Conservation (phyloP, 257 asterid species). For the Nicotiana knightiana region DNA sequence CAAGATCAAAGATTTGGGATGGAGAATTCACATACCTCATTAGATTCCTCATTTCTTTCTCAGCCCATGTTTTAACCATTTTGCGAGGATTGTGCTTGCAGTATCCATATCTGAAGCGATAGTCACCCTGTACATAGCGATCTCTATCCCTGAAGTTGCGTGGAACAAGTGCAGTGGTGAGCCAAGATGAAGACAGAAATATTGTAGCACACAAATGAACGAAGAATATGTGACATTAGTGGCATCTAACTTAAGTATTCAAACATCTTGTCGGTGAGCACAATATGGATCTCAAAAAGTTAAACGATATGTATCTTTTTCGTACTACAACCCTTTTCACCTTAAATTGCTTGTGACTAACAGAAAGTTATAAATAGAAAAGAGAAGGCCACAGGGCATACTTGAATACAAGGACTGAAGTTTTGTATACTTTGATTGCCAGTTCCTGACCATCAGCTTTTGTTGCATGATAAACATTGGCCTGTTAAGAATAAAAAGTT, state of each 20-base stretch:
- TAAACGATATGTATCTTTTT: background rate
- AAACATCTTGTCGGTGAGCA: background rate
- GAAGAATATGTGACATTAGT: background rate
- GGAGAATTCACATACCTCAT: constrained; percentile 49
- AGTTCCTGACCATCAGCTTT: constrained; percentile 78
- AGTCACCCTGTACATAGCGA: constrained; percentile 96
- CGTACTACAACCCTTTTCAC: background rate
- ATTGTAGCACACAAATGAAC: background rate
- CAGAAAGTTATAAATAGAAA: constrained; percentile 7
- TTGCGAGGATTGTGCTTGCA: constrained; percentile 96
- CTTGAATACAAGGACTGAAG: constrained; percentile 93
- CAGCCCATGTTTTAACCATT: constrained; percentile 99
- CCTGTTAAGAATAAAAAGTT: constrained; percentile 35
- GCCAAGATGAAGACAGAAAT: background rate
- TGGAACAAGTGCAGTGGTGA: background rate
- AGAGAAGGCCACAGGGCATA: constrained; percentile 27
- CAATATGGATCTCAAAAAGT: background rate
- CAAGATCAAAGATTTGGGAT: background rate
- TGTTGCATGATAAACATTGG: constrained; percentile 96
- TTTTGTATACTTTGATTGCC: constrained; percentile 90
- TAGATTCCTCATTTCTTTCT: constrained; percentile 97
- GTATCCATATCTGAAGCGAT: constrained; percentile 79
- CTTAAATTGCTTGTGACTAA: background rate
- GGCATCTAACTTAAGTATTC: background rate
- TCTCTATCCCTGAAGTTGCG: constrained; percentile 80